These are phyloP conservation scores for Lichtheimia ramosa DNA, from an alignment of 371 early-diverging fungal species.

Conservation along the genomic window DNA sequence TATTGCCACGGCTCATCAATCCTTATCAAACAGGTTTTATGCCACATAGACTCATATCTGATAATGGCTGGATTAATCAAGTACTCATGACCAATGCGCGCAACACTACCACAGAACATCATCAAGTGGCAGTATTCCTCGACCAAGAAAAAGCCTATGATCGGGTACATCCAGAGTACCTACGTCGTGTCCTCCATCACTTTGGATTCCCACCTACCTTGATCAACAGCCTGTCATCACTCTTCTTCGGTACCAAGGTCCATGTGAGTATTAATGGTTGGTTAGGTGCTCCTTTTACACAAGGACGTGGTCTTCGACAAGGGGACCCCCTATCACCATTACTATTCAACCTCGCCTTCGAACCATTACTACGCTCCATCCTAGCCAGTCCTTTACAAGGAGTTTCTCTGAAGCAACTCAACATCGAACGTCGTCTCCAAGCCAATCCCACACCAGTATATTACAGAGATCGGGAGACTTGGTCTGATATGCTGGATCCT, in stretches of 20 bases:
- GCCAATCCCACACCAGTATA: no score
- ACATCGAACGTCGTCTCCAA: no score
- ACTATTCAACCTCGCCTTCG: constrained; percentile 27
- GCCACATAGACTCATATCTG: constrained; percentile 8
- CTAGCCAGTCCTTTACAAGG: no score
- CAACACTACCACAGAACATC: background rate
- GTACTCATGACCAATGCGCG: background rate
- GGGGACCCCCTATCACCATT: constrained; percentile 22
- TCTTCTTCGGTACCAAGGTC: constrained; percentile 12
- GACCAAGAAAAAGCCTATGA: constrained; percentile 6
- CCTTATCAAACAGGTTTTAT: constrained; percentile 23
- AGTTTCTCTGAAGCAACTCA: no score
- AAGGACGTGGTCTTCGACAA: constrained; percentile 22
- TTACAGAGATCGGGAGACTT: no score
- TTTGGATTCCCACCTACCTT: background rate
- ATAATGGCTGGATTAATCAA: constrained; percentile 15
- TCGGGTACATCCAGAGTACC: constrained; percentile 1
- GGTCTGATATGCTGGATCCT: no score
- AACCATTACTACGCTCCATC: constrained; percentile 21
- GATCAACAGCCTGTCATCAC: background rate
- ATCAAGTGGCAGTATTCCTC: background rate
- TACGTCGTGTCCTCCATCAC: background rate
- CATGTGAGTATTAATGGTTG: constrained; percentile 16
- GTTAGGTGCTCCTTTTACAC: background rate
- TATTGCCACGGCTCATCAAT: background rate